Evolutionary conservation across 495 filamentous ascomycete species (phyloP), one percentile per base, ranked within the genome.

Genomic region (Recurvomyces mirabilis): DNA sequence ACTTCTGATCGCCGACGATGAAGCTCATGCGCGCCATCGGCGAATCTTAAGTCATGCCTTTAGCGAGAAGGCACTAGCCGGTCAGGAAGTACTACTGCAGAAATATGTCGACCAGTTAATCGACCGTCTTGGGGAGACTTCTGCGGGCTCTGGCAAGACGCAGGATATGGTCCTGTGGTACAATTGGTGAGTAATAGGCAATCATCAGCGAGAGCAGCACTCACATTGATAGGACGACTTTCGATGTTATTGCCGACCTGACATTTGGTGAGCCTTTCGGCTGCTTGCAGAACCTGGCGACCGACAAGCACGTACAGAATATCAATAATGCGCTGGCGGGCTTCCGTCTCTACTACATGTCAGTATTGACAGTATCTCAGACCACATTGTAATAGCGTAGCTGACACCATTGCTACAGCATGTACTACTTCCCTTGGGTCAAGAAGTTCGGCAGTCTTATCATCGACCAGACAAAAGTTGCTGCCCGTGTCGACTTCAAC

Each of bases 71-170:
- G 70, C 69, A 0, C 38, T 78, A 32, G 55, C 56, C 6, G 63
- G 60, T 23, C 70, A 75, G 49, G 63, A 70, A 42, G 53, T 51
- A 0, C 53, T 68, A 3, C 48, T 74, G 12, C 54, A 65, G 23
- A 48, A 46, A 21, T 67, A 70, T 29, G 60, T 65, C 30, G 54
- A 65, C 33, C 46, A 64, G 15, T 57, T 74, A 4, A 61, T 68
- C 26, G 12, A 26, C 9, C 44, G 47, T 32, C 43, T 65, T 13
- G 42, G 46, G 26, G 50, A 53, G 15, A 41, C 15, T 19, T 32
- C 25, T 31, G 15, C 38, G 4, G 21, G 30, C 11, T 42, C 46
- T 12, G 31, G 39, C 10, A 42, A 23, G 14, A 43, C 46, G 9
- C 46, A 46, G 17, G 51, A 59, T 24, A 46, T 63, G 38, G 50